Base-by-base conservation (phyloP, 305 asterid species). In the Fraxinus velutina region DNA sequence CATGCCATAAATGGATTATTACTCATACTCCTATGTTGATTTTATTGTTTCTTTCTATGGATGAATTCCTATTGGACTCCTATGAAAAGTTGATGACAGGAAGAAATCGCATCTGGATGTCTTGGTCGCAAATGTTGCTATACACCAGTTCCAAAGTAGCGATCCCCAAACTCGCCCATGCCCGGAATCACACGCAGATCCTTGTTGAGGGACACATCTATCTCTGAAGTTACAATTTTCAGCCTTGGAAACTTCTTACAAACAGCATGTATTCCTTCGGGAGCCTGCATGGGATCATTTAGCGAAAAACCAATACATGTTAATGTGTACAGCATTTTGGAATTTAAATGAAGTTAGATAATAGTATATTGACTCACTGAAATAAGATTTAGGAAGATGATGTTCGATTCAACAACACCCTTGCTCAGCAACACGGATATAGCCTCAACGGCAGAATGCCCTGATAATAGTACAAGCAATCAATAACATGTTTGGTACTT, bases 151-250 rank as follows among this genome's bases (percentile, higher is more conserved):
- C 99, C 99, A 52, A 95, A 95, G 83, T 95, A 93, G 34, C 99
- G 96, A 80, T 95, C 97, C 19, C 97, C 97, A 9, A 95, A 95
- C 84, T 92, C 96, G 30, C 99, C 99, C 99, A 95, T 92, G 84
- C 98, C 99, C 0, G 99, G 99, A 76, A 92, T 89, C 78, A 95
- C 99, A 2, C 72, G 86, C 70, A 89, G 44, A 24, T 91, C 93
- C 81, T 84, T 87, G 91, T 92, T 92, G 32, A 95, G 91, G 0
- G 88, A 75, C 21, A 78, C 82, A 33, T 95, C 99, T 34, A 95
- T 93, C 90, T 95, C 99, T 1, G 98, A 93, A 78, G 99, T 95
- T 30, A 95, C 96, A 5, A 95, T 91, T 83, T 93, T 93, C 64
- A 95, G 85, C 73, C 94, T 90, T 2, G 98, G 98, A 39, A 78